Evolutionary conservation across 1,139 yeast genomes (phyloP).

Genomic region (Lodderomyces pseudojiufengensis): DNA sequence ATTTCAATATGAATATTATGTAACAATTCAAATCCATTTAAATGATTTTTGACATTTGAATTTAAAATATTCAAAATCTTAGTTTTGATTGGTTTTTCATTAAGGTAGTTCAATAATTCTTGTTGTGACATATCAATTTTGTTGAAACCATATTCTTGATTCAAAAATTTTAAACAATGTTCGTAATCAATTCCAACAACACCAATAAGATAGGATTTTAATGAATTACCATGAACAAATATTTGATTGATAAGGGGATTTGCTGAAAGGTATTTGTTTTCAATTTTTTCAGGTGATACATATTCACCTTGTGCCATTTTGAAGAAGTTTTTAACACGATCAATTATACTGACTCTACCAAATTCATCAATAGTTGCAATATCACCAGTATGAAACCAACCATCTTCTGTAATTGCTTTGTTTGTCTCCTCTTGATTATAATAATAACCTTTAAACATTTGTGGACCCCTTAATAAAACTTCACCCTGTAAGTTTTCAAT

Average conservation of each 20-base stretch:
- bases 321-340: conserved; percentile 39
- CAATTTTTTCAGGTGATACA: conserved; percentile 35
- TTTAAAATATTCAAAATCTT: conserved; percentile 24
- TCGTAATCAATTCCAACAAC: conserved; percentile 48
- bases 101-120: conserved; percentile 24
- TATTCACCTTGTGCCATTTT: conserved; percentile 40
- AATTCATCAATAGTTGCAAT: conserved; percentile 25
- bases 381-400: conserved; percentile 40
- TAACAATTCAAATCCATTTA: conserved; percentile 29
- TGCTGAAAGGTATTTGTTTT: conserved; percentile 27
- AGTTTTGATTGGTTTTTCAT: conserved; percentile 23
- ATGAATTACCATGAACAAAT: conserved; percentile 52
- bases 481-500: conserved; percentile 27
- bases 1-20: conserved; percentile 33
- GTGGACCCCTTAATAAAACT: conserved; percentile 30
- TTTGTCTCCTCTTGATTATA: conserved; percentile 24
- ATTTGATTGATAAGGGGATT: conserved; percentile 28
- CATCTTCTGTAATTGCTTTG: conserved; percentile 19
- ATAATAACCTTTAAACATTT: conserved; percentile 28
- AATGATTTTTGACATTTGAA: conserved; percentile 18
- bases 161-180: conserved; percentile 19
- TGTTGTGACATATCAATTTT: conserved; percentile 16
- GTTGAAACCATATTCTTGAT: conserved; percentile 16
- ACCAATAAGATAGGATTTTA: conserved; percentile 55
- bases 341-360: conserved; percentile 30